phyloP scores from a whole-genome alignment of 225 moss, liverwort and hornwort species.

The Antitrichia curtipendula region DNA sequence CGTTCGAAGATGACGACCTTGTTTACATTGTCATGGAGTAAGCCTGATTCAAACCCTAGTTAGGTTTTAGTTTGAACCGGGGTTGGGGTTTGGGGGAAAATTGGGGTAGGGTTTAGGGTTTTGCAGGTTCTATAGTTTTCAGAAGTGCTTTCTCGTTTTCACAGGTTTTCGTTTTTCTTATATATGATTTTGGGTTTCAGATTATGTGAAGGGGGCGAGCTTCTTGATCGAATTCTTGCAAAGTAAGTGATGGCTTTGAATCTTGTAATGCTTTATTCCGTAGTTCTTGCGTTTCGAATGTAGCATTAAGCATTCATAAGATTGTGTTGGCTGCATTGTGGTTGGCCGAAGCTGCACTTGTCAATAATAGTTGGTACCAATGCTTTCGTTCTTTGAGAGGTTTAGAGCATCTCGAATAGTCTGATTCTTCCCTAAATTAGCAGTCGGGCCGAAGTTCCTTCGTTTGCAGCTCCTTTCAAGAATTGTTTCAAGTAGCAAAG shows the following conservation, averaged over 20 bases:
- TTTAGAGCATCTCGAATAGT: neutral
- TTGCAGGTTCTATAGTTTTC: neutral
- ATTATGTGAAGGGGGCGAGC: conserved; percentile 48
- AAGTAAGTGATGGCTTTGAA: conserved; percentile 2
- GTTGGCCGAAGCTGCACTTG: neutral
- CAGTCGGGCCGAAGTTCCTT: no score
- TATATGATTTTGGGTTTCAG: neutral
- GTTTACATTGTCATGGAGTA: conserved; percentile 99
- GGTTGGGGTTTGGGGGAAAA: neutral
- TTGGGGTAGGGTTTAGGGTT: conserved; percentile 16
- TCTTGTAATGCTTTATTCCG: neutral
- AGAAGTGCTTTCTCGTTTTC: neutral
- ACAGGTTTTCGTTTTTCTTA: neutral
- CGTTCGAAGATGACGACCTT: conserved; percentile 89
- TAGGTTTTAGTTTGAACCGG: neutral
- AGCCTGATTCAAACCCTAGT: neutral
- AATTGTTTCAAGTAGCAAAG: neutral
- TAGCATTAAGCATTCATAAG: neutral
- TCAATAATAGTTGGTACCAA: neutral
- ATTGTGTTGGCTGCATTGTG: neutral
- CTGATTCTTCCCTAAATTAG: neutral
- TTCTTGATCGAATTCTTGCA: conserved; percentile 43
- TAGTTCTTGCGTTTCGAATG: neutral
- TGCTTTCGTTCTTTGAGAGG: neutral
- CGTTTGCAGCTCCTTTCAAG: neutral